Base-by-base conservation (phyloP, 495 filamentous ascomycete species). In the Penicillium cataractarum region DNA sequence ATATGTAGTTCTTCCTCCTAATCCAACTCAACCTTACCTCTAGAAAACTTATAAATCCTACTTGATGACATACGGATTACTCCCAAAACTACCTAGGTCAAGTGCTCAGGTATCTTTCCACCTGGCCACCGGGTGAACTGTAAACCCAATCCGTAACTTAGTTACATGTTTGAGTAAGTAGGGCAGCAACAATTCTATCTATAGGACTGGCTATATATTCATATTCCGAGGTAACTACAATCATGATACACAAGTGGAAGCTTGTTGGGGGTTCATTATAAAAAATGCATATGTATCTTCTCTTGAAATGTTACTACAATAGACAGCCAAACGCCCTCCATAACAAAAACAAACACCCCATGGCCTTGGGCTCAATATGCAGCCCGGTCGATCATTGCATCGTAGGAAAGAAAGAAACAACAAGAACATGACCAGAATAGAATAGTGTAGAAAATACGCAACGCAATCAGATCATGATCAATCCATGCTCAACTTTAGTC, bases 331-430 rank as follows among this genome's bases (percentile, higher is more conserved):
- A 54, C 27, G 51, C 31, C 51, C 3, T 12, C 58, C 55, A 31
- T 32, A 7, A 31, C 51, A 42, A 58, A 52, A 21, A 40, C n/a
- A 50, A 60, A 52, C 48, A 55, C 42, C 48, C 39, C 44, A 50
- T 55, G 55, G 52, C 15, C 51, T 31, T 10, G 17, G 17, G 51
- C 51, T 21, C 58, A 19, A 54, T 33, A 54, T 62, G 55, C 63
- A 62, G 32, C 57, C 57, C 27, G 52, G 57, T 58, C 52, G 27
- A 59, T 63, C 59, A 58, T 65, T 46, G 50, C 44, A 57, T 61
- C 63, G 55, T 64, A 40, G 62, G 10, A 35, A 58, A 13, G 37
- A 55, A 27, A 58, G 49, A 12, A 40, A 52, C 8, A 57, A 46
- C 7, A 51, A 54, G 6, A 40, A 35, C 52, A 10, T 49, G 22